Conservation (phyloP, 768 basidiomycete genomes). For the Clathrus columnatus region DNA sequence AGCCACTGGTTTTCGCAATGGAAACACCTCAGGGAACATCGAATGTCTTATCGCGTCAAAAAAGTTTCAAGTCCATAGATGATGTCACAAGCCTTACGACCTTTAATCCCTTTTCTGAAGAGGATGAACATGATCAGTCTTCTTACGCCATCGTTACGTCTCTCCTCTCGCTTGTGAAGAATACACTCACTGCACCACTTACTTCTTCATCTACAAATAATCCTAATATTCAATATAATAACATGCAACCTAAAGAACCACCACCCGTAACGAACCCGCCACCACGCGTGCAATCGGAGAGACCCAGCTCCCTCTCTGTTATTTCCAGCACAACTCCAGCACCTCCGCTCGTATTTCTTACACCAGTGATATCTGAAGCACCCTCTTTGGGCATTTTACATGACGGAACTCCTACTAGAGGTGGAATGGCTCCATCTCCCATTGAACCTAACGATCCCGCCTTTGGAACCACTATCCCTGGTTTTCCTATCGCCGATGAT, state of each 20-base stretch:
- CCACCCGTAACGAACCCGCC: constrained; percentile 30
- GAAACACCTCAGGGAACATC: not conserved
- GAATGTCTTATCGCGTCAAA: constrained; percentile 4
- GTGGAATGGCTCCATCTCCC: constrained; percentile 41
- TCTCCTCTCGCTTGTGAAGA: constrained; percentile 74
- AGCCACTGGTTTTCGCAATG: constrained; percentile 1
- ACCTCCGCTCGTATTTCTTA: constrained; percentile 77
- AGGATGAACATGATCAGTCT: constrained; percentile 83
- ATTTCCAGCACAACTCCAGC: constrained; percentile 49
- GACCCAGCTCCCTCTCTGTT: constrained; percentile 39
- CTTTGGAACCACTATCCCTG: constrained; percentile 76
- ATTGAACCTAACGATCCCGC: constrained; percentile 42
- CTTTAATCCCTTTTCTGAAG: constrained; percentile 89
- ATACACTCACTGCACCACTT: constrained; percentile 60
- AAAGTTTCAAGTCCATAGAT: constrained; percentile 18
- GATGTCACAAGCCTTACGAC: constrained; percentile 73
- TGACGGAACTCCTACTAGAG: constrained; percentile 49
- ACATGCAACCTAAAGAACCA: constrained; percentile 25
- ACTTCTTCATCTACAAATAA: constrained; percentile 37
- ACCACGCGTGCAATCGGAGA: constrained; percentile 40
- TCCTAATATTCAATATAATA: constrained; percentile 17
- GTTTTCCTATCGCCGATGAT: constrained; percentile 89
- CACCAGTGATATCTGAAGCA: constrained; percentile 74
- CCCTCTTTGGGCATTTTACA: constrained; percentile 60
- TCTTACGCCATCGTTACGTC: constrained; percentile 80